Percentiles rank a stretch among this genome's conserved stretches.
Conservation (phyloP, 2,329 filamentous ascomycete genomes). For the Ceratocystis huliohia region DNA sequence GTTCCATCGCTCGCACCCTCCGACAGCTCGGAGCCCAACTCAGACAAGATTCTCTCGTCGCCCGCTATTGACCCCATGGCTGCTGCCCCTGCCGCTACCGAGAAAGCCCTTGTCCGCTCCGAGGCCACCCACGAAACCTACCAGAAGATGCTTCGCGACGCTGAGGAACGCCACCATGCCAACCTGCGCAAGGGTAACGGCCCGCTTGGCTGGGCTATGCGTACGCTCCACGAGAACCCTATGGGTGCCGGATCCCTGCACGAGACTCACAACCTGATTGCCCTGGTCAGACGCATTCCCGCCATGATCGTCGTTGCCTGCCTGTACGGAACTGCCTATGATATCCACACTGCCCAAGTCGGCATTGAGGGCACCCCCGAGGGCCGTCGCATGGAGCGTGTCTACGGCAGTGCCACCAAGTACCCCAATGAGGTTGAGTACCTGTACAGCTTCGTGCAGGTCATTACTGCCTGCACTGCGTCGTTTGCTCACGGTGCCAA, state of each 20-base stretch:
- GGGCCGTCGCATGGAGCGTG: conserved; percentile 55
- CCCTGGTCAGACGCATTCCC: conserved; percentile 51
- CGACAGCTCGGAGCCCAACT: conserved; percentile 36
- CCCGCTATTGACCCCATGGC: conserved; percentile 25
- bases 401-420: conserved; percentile 51
- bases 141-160: conserved; percentile 47
- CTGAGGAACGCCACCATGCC: conserved; percentile 46
- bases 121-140: conserved; percentile 45
- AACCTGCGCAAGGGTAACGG: conserved; percentile 50
- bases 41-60: conserved; percentile 29
- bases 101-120: conserved; percentile 34
- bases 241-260: conserved; percentile 62
- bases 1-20: conserved; percentile 29
- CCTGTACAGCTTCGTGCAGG: conserved; percentile 53
- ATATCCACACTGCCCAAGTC: conserved; percentile 64
- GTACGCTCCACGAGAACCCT: conserved; percentile 59
- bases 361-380: conserved; percentile 61
- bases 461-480: conserved; percentile 57
- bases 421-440: conserved; percentile 60
- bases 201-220: conserved; percentile 74
- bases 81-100: conserved; percentile 25
- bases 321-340: conserved; percentile 68
- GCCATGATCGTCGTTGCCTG: conserved; percentile 49
- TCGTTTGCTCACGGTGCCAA: conserved; percentile 68
- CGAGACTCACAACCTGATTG: conserved; percentile 57